Conservation (phyloP, 2,329 filamentous ascomycete genomes). For the Leptographium galeiforme region DNA sequence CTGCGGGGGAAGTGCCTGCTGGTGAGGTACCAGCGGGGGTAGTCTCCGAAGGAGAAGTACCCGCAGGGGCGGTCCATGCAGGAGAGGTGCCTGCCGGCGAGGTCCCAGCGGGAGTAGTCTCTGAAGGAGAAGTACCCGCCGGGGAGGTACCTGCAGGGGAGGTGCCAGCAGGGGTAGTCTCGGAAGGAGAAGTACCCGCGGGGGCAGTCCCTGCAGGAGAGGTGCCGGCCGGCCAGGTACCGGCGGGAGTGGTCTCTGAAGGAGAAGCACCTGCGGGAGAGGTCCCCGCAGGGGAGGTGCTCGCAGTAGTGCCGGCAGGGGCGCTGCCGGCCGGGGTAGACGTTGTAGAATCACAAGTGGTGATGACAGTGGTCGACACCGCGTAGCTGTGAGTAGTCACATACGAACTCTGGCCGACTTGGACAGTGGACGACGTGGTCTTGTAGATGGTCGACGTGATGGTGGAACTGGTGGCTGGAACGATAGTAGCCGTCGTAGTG, state of each 20-base stretch:
- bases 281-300: not conserved
- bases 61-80: not conserved
- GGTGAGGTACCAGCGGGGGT: not conserved
- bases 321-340: not conserved
- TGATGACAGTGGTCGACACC: not conserved
- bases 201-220: too few relatives aligned
- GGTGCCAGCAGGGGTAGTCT: not conserved
- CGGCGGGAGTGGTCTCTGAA: too few relatives aligned
- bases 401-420: not conserved
- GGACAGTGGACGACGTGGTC: not conserved
- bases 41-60: not conserved
- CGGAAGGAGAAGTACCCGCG: too few relatives aligned
- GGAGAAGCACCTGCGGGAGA: not conserved
- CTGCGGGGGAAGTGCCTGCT: not conserved
- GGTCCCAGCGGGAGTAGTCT: not conserved
- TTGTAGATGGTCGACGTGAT: not conserved
- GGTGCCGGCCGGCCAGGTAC: too few relatives aligned
- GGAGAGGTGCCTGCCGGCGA: too few relatives aligned
- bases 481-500: not conserved
- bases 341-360: constrained; percentile 1
- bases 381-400: not conserved
- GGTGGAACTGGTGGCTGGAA: not conserved
- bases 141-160: not conserved
- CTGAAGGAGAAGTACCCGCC: not conserved
- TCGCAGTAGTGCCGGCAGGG: not conserved